These are phyloP conservation scores for Magnaporthiopsis incrustans DNA, from an alignment of 2,329 filamentous ascomycete species.

Conservation along the genomic window DNA sequence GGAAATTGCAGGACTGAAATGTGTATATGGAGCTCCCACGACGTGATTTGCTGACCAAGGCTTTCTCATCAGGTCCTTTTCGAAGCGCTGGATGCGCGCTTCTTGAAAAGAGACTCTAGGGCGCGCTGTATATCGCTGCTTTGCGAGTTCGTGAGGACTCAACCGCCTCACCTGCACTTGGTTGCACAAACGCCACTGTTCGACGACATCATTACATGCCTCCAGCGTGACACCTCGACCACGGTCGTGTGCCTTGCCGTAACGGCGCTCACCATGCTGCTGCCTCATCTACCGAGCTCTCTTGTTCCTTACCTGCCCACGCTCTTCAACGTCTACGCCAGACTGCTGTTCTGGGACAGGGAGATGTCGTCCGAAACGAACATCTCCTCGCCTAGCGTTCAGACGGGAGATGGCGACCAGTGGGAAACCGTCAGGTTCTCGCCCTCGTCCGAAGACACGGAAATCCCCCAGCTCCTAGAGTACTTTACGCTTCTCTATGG, in stretches of 20 bases:
- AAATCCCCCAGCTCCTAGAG: constrained; percentile 59
- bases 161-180: constrained; percentile 72
- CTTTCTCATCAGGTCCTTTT: constrained; percentile 52
- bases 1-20: background rate
- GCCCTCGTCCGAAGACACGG: constrained; percentile 52
- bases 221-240: constrained; percentile 71
- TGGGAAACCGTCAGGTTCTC: constrained; percentile 62
- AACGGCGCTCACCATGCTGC: constrained; percentile 69
- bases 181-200: constrained; percentile 67
- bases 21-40: background rate
- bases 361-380: constrained; percentile 35
- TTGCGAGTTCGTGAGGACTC: constrained; percentile 63
- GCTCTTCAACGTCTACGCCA: constrained; percentile 74
- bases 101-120: constrained; percentile 57
- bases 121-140: constrained; percentile 58
- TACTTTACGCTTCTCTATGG: constrained; percentile 81
- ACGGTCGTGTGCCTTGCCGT: constrained; percentile 68
- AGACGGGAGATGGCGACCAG: constrained; percentile 21
- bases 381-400: constrained; percentile 30
- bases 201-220: constrained; percentile 60
- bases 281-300: constrained; percentile 72
- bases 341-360: constrained; percentile 70
- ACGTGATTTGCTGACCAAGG: background rate
- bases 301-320: constrained; percentile 61
- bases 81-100: constrained; percentile 53